Base-by-base conservation (phyloP, 371 early-diverging fungal species). In the Mucor irregularis region DNA sequence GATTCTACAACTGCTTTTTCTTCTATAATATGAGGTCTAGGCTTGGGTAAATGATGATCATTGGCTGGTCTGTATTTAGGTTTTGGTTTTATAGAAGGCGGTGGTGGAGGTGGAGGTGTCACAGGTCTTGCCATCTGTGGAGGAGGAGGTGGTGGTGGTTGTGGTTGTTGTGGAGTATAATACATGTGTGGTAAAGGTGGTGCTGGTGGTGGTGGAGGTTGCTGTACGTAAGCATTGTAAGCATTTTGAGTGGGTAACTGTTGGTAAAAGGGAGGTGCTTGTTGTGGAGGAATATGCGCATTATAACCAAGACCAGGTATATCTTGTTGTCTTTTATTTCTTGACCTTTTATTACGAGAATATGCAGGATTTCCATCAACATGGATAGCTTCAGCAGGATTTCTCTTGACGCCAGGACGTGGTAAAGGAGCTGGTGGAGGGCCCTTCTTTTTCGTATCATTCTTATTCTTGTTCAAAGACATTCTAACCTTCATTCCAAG, bases 381-480 rank as follows among this genome's bases (percentile, higher is more conserved):
- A n/a, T n/a, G n/a, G n/a, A n/a, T n/a, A n/a, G n/a, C n/a, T n/a
- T n/a, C n/a, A n/a, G n/a, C n/a, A n/a, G n/a, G n/a, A n/a, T n/a
- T n/a, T n/a, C n/a, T n/a, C n/a, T n/a, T n/a, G n/a, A n/a, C n/a
- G n/a, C n/a, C n/a, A n/a, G n/a, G n/a, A n/a, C n/a, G n/a, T n/a
- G n/a, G n/a, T n/a, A n/a, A n/a, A n/a, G n/a, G n/a, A 22, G n/a
- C n/a, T n/a, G n/a, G n/a, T n/a, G n/a, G n/a, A n/a, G n/a, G n/a
- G n/a, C n/a, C n/a, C 9, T 55, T 21, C 13, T 28, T 58, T 7
- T 16, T 3, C 14, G 33, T 11, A 51, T 45, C 39, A 21, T 35
- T 49, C 33, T 58, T 30, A 30, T 69, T 69, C 14, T 61, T 53
- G 11, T 43, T 40, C 11, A 66, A 53, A 7, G 71, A 70, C 13